Evolutionary conservation across 108 stramenopile species (phyloP).

Genomic region (Nitzschia sp.): DNA sequence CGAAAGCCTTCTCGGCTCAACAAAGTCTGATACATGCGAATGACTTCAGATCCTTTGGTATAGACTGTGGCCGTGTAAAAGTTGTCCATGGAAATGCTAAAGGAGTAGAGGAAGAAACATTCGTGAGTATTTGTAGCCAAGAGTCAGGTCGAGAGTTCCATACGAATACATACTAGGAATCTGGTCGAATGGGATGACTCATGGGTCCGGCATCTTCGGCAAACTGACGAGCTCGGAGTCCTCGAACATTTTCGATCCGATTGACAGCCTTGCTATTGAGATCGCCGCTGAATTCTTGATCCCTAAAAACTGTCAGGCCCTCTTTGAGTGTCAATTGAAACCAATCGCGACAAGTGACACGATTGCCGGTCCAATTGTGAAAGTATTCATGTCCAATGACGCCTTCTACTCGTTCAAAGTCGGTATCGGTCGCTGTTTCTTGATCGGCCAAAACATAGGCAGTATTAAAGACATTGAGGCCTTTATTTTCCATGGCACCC

Average conservation of each 20-base stretch:
- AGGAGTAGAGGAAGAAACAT: not conserved
- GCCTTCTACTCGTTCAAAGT: slow-evolving; percentile 91
- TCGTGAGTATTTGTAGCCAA: not conserved
- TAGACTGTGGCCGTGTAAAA: slow-evolving; percentile 91
- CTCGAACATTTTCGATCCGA: slow-evolving; percentile 90
- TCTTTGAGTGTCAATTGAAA: slow-evolving; percentile 98
- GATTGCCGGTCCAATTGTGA: slow-evolving; percentile 98
- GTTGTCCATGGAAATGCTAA: slow-evolving; percentile 90
- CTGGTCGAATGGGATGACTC: slow-evolving; percentile 97
- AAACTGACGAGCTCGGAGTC: slow-evolving; percentile 86
- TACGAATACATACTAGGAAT: slow-evolving; percentile 59
- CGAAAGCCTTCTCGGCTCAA: slow-evolving; percentile 91
- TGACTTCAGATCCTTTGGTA: slow-evolving; percentile 91
- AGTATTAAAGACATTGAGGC: slow-evolving; percentile 95
- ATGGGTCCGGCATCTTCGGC: slow-evolving; percentile 91
- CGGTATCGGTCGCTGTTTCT: slow-evolving; percentile 87
- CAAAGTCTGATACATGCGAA: slow-evolving; percentile 96
- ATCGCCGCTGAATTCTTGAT: slow-evolving; percentile 89
- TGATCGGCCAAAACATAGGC: slow-evolving; percentile 94
- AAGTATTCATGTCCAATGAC: slow-evolving; percentile 98
- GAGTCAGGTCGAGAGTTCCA: not conserved
- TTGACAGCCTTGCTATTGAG: slow-evolving; percentile 93
- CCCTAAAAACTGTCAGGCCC: slow-evolving; percentile 97
- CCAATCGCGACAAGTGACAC: slow-evolving; percentile 99
- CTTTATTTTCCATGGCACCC: slow-evolving; percentile 98